Base-by-base conservation (phyloP, 208 protist species). In the Novymonas esmeraldas region DNA sequence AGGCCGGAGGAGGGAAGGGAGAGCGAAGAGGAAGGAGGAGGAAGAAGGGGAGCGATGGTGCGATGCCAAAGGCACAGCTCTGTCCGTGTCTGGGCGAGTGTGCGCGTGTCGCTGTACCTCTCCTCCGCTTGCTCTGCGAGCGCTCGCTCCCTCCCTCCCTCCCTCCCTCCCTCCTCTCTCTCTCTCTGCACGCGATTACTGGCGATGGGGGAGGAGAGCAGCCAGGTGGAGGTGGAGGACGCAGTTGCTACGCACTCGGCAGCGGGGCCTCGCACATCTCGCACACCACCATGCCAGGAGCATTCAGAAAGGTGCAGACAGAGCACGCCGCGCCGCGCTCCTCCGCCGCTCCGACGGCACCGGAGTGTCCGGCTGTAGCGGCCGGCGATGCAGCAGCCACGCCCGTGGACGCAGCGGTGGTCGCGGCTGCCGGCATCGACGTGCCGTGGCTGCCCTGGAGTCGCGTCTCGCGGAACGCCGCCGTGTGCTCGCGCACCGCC, bases 211-310 rank as follows among this genome's bases (percentile, higher is more conserved):
- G 22, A 28, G 22, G 34, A 5, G n/a, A 54, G n/a, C 10, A 6
- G 10, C 31, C 5, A 11, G 6, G 5, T 3, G 20, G 28, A 16
- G 20, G 50, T 11, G 26, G 42, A 24, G 16, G n/a, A 20, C 28
- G 28, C 16, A 24, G 45, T 6, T 14, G n/a, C 45, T 34, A 42
- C 39, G 13, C 13, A 18, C 42, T 28, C 18, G 64, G 63, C 51
- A 92, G 74, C 6, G 85, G 85, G 2, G 81, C 64, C 64, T 93
- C 90, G 54, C 90, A 95, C 82, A 95, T 95, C 71, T 93, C 90
- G 50, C 90, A 95, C 22, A 64, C 33, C 26, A 78, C 63, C 77
- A 91, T 84, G 26, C 76, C 82, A 0, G 74, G 48, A 0, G 75
- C 78, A 50, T 93, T 93, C n/a, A 93, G 38, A 64, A 91, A 93